Conservation (phyloP, 1,284 basidiomycete genomes). For the Ganoderma meredithae region DNA sequence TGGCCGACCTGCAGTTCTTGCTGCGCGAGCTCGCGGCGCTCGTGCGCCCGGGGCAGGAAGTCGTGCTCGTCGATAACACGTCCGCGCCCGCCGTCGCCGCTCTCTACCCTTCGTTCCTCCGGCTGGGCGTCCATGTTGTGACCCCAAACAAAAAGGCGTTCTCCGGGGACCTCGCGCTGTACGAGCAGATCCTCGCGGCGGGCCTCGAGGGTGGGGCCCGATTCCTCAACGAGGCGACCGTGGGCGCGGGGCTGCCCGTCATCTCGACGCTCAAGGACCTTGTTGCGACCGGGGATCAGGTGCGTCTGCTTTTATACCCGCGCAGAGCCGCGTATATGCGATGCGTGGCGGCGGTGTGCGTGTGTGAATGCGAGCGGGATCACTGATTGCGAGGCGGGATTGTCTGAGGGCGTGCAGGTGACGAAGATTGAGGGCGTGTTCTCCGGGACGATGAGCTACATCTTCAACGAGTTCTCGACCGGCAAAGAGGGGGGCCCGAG, state of each 20-base stretch:
- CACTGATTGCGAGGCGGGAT: background rate
- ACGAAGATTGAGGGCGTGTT: constrained; percentile 88
- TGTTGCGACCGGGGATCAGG: constrained; percentile 91
- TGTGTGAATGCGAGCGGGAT: background rate
- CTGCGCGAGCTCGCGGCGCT: constrained; percentile 53
- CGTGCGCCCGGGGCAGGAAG: constrained; percentile 58
- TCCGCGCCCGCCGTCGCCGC: constrained; percentile 86
- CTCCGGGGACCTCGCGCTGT: constrained; percentile 79
- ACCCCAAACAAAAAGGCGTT: constrained; percentile 99
- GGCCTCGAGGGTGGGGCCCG: constrained; percentile 65
- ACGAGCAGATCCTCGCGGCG: constrained; percentile 71
- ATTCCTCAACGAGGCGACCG: constrained; percentile 92
- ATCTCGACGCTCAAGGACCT: constrained; percentile 93
- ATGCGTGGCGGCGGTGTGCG: background rate
- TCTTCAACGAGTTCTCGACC: constrained; percentile 96
- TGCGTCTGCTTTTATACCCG: constrained; percentile 40
- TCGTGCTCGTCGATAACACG: constrained; percentile 94
- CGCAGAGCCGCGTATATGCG: background rate
- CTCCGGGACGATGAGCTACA: constrained; percentile 97
- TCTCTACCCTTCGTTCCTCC: constrained; percentile 86
- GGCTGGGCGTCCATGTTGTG: constrained; percentile 85
- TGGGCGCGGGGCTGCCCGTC: constrained; percentile 95
- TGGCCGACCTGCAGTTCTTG: constrained; percentile 55
- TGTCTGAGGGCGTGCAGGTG: constrained; percentile 52
- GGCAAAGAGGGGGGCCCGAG: constrained; percentile 62